Evolutionary conservation across 768 basidiomycete species (phyloP), one percentile per base, ranked within the genome.

Genomic region (Macrocybe gigantea): DNA sequence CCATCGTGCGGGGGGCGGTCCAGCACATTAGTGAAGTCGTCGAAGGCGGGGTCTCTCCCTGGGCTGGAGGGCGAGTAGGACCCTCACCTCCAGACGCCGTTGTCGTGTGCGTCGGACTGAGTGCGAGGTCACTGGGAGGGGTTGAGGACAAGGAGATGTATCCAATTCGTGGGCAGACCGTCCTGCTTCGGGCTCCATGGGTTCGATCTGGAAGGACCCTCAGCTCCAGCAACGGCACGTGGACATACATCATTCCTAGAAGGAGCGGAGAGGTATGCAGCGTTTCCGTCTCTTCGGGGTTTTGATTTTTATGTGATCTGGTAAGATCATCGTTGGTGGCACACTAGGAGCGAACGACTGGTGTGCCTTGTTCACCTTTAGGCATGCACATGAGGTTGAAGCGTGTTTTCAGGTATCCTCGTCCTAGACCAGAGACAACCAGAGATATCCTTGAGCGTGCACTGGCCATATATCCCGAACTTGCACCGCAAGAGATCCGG

Each of bases 141-240:
- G 80, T 93, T 5, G 82, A 90, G 53, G 91, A 93, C 60, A 68
- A 71, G 43, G 67, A 68, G 22, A 69, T 90, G 32, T 79, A 79
- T 60, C 87, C 91, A 2, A 78, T 90, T 53, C 72, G 88, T 15
- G 91, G 91, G 9, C 91, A 93, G 64, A 82, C 84, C 0, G 78
- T 91, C 6, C 61, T 90, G 7, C 69, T 92, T 22, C 63, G 77
- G 42, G 84, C 86, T 9, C 82, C 85, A 0, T 71, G 74, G 63
- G 62, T 87, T 39, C 72, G 76, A 36, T 72, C 68, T 53, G 77
- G 78, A 6, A 63, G 72, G 55, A 75, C 78, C 3, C 48, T 72
- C 13, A 75, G 72, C 52, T 70, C 67, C 7, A 54, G 51, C 12
- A 57, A 63, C 7, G 72, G 69, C 11, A 54, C 67, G 1, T 75